These are phyloP conservation scores for Ophiostoma himal-ulmi DNA, from an alignment of 2,329 filamentous ascomycete species.

Conservation along the genomic window DNA sequence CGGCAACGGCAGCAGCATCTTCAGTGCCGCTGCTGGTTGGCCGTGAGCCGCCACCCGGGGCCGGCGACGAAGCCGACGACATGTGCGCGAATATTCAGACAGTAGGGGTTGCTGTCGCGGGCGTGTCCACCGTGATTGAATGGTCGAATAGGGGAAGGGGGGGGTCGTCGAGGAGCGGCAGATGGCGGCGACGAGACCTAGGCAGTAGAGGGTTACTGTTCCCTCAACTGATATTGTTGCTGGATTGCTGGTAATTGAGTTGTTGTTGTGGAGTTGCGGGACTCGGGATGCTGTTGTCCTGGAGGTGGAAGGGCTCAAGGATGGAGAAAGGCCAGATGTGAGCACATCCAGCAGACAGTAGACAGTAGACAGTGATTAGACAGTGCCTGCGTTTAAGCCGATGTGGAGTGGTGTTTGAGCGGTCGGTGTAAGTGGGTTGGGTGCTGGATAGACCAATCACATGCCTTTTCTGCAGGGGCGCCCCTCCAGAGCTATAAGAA, in stretches of 20 bases:
- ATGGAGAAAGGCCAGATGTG: not conserved
- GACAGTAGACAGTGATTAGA: not conserved
- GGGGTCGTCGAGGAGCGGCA: not conserved
- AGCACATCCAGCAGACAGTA: not conserved
- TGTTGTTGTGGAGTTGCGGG: not conserved
- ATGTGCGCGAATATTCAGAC: conserved; percentile 14
- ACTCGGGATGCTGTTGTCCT: not conserved
- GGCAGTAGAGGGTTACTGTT: not conserved
- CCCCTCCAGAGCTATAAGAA: conserved; percentile 19
- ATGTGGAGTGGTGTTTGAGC: conserved; percentile 8
- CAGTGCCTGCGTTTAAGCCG: not conserved
- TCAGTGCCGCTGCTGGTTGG: conserved; percentile 23
- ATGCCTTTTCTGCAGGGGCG: not conserved
- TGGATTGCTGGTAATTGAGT: not conserved
- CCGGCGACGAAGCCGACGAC: conserved; percentile 26
- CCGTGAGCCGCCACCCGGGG: conserved; percentile 18
- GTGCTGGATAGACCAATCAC: conserved; percentile 17
- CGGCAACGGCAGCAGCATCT: conserved; percentile 20
- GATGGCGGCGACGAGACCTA: not conserved
- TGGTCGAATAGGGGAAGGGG: conserved; percentile 13
- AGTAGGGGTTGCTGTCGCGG: not conserved
- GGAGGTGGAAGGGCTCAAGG: not conserved
- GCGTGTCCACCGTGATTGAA: not conserved
- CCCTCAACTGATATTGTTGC: not conserved
- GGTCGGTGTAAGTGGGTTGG: conserved; percentile 15